Evolutionary conservation across 2,329 filamentous ascomycete species (phyloP), one percentile per base, ranked within the genome.

Genomic region (Apiospora phragmitis): DNA sequence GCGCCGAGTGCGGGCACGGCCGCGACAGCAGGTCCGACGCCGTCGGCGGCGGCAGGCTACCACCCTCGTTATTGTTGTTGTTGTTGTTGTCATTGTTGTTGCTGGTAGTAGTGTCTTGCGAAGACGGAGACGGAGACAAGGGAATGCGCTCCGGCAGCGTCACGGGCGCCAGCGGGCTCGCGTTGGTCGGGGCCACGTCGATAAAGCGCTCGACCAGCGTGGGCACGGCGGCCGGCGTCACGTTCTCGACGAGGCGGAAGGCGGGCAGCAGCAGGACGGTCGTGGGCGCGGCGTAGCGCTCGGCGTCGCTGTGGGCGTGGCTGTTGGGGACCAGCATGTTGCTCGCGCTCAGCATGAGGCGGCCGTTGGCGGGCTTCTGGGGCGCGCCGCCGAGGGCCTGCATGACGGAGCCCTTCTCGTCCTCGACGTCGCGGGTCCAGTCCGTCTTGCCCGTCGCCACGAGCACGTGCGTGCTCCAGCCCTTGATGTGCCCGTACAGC

Each of bases 361-460:
- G 91, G 71, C 93, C 93, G 73, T 93, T 93, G 35, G 81, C 86
- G 0, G 91, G 91, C 24, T 42, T 43, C 35, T 38, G 8, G n/a
- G 18, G 87, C 14, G 85, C 83, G 1, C 86, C 85, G 18, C 82
- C 87, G 75, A 95, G 88, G 1, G 92, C 93, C 83, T 94, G 86
- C 93, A 95, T 95, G 42, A 95, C 87, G 79, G 92, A 94, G 7
- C 92, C 93, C 81, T 93, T 91, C 85, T 98, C 96, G 78, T 98
- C 93, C 70, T 89, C 90, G 65, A 97, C 93, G 83, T 97, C 92
- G 72, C 93, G 85, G 78, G 95, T 92, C 96, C 96, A 99, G 82
- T 99, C 96, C 35, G 91, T 88, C 88, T 98, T 97, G 72, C 94
- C 94, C n/a, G 96, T 99, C 32, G 94, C 96, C 21, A 98, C 94